Evolutionary conservation across 257 asterid species (phyloP).

Genomic region (Anisodus acutangulus): DNA sequence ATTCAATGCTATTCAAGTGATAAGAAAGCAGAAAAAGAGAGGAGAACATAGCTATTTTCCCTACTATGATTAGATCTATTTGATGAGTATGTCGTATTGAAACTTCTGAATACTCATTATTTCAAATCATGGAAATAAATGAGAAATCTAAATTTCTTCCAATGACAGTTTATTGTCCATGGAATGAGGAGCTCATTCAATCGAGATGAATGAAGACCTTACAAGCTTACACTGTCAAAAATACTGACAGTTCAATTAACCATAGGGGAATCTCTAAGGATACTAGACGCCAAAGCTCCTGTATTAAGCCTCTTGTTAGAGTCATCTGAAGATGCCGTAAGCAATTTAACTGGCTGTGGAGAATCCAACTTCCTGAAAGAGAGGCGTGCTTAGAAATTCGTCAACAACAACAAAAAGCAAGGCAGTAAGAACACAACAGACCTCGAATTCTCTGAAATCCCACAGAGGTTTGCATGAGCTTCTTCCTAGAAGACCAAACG

Average conservation of each 20-base stretch:
- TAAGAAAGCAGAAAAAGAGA: slow-evolving; percentile 29
- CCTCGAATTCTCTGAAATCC: slow-evolving; percentile 63
- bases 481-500: slow-evolving; percentile 59
- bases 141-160: slow-evolving; percentile 1
- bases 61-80: neutral
- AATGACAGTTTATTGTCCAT: neutral
- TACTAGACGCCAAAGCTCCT: slow-evolving; percentile 78
- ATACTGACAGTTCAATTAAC: slow-evolving; percentile 11
- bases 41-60: slow-evolving; percentile 14
- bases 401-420: slow-evolving; percentile 27
- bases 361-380: slow-evolving; percentile 66
- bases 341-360: slow-evolving; percentile 71
- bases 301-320: slow-evolving; percentile 59
- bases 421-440: slow-evolving; percentile 38
- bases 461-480: slow-evolving; percentile 48
- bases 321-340: slow-evolving; percentile 74
- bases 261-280: slow-evolving; percentile 56
- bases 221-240: neutral
- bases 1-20: slow-evolving; percentile 31
- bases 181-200: slow-evolving; percentile 8
- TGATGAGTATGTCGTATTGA: neutral
- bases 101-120: neutral
- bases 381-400: slow-evolving; percentile 36
- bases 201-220: slow-evolving; percentile 18
- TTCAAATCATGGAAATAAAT: neutral